Base-by-base conservation (phyloP, 2,329 filamentous ascomycete genomes). In the Aspergillus felis region DNA sequence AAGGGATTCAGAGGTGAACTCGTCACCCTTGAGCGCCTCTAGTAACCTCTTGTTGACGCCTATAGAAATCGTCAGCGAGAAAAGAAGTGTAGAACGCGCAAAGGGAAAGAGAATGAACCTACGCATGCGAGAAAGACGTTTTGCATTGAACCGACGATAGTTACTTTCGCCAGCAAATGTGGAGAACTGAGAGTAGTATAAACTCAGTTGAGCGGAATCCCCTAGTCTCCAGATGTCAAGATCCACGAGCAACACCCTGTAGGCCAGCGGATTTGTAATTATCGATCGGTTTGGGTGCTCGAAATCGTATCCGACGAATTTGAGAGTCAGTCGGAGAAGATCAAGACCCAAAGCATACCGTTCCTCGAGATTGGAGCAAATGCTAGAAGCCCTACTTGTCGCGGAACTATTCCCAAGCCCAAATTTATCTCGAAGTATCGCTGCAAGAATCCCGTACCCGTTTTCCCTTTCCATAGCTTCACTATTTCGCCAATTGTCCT, bases 381-480 rank as follows among this genome's bases (percentile, higher is more conserved):
- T 66, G 57, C 69, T 68, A 14, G 73, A 64, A 51, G 74, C 65
- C 65, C 75, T 75, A 77, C 68, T 87, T 79, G 57, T 80, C 1
- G 58, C 54, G 10, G 60, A 55, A 25, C 63, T 63, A 27, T 62
- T 65, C 17, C 64, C 65, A 20, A 72, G 70, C 24, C 73, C 77
- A 51, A 96, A 80, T 71, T 96, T 97, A 55, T 90, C 89, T 55
- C 91, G 87, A 25, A 99, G 76, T 20, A 97, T 81, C 73, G 92
- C 86, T 44, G 89, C 89, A 52, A 99, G 78, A 38, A 97, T 90
- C 27, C 90, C 89, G 70, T 97, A 99, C 0, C 93, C 95, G 64
- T 95, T 94, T 58, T 96, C 92, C 66, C 90, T 87, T 73, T 99
- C 94, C 89, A 99, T 97, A 27, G 94, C 92, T 72, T 99, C 95